These are phyloP conservation scores for Chrysanthemum makinoi DNA, from an alignment of 129 eudicot species.

Conservation along the genomic window DNA sequence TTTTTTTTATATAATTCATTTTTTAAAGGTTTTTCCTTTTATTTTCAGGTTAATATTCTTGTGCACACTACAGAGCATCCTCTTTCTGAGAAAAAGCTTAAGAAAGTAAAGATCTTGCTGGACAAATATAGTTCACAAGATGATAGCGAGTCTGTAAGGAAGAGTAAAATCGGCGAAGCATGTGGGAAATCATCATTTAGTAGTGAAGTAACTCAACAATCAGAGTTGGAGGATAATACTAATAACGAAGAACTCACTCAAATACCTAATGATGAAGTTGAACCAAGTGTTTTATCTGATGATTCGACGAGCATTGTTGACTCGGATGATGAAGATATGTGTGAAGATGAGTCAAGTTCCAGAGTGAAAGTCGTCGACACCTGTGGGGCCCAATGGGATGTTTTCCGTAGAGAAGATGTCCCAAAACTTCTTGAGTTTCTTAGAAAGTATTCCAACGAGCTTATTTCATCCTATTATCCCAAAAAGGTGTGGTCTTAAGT, in stretches of 20 bases:
- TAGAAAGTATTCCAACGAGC: conserved; percentile 59
- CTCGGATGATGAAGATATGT: conserved; percentile 47
- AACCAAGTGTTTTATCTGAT: conserved; percentile 36
- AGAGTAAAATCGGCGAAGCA: conserved; percentile 24
- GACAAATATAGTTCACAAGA: conserved; percentile 41
- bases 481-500: conserved; percentile 37
- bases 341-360: conserved; percentile 41
- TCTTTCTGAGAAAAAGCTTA: conserved; percentile 55
- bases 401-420: conserved; percentile 78
- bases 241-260: conserved; percentile 32
- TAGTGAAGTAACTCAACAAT: conserved; percentile 63
- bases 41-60: conserved; percentile 75
- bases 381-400: conserved; percentile 92
- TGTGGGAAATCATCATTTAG: conserved; percentile 54
- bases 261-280: conserved; percentile 38
- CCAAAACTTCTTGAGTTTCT: conserved; percentile 81
- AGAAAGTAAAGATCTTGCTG: conserved; percentile 49
- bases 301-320: conserved; percentile 55
- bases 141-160: conserved; percentile 26
- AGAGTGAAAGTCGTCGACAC: conserved; percentile 33
- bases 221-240: conserved; percentile 43
- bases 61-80: conserved; percentile 67
- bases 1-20: background rate
- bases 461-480: conserved; percentile 32
- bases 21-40: background rate